These are phyloP conservation scores for Mortierella sp. DNA, from an alignment of 371 early-diverging fungal species.

Conservation along the genomic window DNA sequence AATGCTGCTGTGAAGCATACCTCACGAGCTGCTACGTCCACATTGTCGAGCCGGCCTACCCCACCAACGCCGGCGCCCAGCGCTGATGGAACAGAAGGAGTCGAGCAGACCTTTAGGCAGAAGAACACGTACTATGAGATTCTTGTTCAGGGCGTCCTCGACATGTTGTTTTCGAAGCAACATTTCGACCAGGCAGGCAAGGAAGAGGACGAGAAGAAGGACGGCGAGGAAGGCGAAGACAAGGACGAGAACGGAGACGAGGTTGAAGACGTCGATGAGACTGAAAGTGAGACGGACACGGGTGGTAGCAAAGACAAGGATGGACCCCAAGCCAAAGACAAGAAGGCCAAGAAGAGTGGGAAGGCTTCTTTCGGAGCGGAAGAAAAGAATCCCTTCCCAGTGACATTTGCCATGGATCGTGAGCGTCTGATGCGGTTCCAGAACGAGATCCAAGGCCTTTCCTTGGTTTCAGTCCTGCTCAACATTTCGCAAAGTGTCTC, in stretches of 20 bases:
- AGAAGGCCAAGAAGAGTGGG: no score
- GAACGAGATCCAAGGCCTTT: slow-evolving; percentile 44
- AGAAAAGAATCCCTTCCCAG: slow-evolving; percentile 28
- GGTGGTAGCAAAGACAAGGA: no score
- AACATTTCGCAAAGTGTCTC: slow-evolving; percentile 21
- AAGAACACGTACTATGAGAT: slow-evolving; percentile 28
- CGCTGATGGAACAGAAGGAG: not conserved
- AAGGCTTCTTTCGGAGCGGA: slow-evolving; percentile 5
- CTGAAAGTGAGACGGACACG: no score
- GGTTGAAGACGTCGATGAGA: no score
- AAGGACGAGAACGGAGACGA: no score
- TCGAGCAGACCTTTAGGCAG: not conserved
- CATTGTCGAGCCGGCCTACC: not conserved
- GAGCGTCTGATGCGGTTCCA: slow-evolving; percentile 34
- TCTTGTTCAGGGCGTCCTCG: slow-evolving; percentile 25
- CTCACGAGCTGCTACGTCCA: not conserved
- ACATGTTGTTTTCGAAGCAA: slow-evolving; percentile 33
- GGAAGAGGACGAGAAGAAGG: no score
- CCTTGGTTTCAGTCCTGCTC: slow-evolving; percentile 26
- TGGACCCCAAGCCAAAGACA: no score
- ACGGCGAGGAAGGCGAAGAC: no score
- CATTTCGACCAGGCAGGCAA: no score
- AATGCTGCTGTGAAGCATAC: slow-evolving; percentile 7
- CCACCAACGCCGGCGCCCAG: not conserved
- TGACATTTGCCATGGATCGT: slow-evolving; percentile 34